Conservation (phyloP, 345 rosid species). For the Cardiospermum halicacabum region DNA sequence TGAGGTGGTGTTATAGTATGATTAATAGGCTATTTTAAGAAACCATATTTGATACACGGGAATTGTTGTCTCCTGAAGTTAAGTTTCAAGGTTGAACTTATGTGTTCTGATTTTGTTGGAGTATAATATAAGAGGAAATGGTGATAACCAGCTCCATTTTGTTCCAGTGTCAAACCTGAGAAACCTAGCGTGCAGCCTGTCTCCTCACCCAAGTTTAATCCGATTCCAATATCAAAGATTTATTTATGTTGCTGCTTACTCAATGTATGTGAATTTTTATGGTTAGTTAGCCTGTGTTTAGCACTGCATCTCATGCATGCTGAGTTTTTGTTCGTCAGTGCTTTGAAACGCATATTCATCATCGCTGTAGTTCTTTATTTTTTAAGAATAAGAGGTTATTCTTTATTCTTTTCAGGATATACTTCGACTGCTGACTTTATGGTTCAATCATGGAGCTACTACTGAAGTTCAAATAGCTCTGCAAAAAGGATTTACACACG, state of each 20-base stretch:
- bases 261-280: not conserved
- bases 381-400: no score
- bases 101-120: no score
- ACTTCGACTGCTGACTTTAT: slow-evolving; percentile 93
- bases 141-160: no score
- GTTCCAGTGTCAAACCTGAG: not conserved
- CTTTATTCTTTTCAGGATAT: slow-evolving; percentile 63
- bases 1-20: no score
- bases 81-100: no score
- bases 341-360: not conserved
- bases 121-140: no score
- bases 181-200: not conserved
- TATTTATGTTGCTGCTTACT: not conserved
- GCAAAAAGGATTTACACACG: slow-evolving; percentile 74
- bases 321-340: not conserved
- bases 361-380: no score
- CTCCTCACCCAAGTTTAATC: not conserved
- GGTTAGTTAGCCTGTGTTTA: not conserved
- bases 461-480: slow-evolving; percentile 87
- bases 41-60: no score
- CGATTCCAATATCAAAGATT: not conserved
- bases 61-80: no score
- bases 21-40: no score
- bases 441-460: slow-evolving; percentile 98
- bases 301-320: not conserved